Conservation (phyloP, 768 basidiomycete genomes). For the Trametes cubensis region DNA sequence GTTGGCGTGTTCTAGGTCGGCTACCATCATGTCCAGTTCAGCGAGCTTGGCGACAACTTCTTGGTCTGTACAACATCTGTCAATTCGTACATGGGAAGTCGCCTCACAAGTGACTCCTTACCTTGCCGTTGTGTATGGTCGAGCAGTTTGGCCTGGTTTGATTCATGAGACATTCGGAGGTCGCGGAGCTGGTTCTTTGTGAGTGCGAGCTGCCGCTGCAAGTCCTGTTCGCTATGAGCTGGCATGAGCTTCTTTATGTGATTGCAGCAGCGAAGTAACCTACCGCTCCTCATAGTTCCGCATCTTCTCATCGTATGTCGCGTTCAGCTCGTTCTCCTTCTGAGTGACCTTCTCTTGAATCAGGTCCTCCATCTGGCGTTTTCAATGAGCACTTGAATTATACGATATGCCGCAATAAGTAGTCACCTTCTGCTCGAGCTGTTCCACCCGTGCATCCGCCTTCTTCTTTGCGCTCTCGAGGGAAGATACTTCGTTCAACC, state of each 20-base stretch:
- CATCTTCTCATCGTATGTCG: constrained; percentile 94
- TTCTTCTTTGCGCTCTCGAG: constrained; percentile 78
- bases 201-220: constrained; percentile 89
- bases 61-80: constrained; percentile 60
- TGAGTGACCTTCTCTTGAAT: constrained; percentile 86
- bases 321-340: constrained; percentile 96
- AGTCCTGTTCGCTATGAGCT: constrained; percentile 79
- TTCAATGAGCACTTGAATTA: constrained; percentile 4
- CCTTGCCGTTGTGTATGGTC: constrained; percentile 92
- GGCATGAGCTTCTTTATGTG: neutral
- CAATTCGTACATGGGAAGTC: neutral
- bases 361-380: constrained; percentile 87
- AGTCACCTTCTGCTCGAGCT: constrained; percentile 80
- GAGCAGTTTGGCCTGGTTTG: constrained; percentile 88
- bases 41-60: constrained; percentile 88
- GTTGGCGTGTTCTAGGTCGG: constrained; percentile 94
- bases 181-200: constrained; percentile 89
- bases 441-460: constrained; percentile 70
- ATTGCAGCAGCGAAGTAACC: constrained; percentile 26
- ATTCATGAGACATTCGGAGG: constrained; percentile 87
- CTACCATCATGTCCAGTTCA: constrained; percentile 93
- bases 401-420: neutral
- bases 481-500: constrained; percentile 61
- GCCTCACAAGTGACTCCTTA: constrained; percentile 29
- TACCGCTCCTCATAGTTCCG: constrained; percentile 96